Percentiles rank a stretch among this genome's conserved stretches.
Evolutionary conservation across 306 rosid species (phyloP).

Genomic region (Vachellia collinsii): DNA sequence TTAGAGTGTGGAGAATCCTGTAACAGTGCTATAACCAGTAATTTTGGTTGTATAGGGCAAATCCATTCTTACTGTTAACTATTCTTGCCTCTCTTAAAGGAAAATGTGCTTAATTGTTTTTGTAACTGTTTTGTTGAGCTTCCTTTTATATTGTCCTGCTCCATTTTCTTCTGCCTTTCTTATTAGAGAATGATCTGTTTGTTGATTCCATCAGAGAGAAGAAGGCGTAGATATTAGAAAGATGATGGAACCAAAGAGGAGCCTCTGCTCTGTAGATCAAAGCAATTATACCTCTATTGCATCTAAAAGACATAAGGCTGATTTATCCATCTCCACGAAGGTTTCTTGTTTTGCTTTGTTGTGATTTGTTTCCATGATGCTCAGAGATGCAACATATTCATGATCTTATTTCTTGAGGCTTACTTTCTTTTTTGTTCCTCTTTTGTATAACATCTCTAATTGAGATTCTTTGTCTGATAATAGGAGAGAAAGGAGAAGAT

Average conservation of each 20-base stretch:
- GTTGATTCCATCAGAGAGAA: slow-evolving; percentile 52
- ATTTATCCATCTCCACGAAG: slow-evolving; percentile 76
- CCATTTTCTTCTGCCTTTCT: slow-evolving; percentile 17
- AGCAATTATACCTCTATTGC: slow-evolving; percentile 65
- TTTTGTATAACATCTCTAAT: slow-evolving; percentile 27
- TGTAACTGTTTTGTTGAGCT: slow-evolving; percentile 3
- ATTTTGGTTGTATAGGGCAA: neutral
- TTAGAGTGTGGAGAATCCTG: neutral
- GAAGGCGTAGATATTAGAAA: slow-evolving; percentile 76
- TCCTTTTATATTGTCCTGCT: slow-evolving; percentile 9
- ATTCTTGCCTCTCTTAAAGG: slow-evolving; percentile 5
- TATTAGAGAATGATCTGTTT: slow-evolving; percentile 27
- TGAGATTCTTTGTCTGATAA: slow-evolving; percentile 21
- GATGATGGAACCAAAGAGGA: slow-evolving; percentile 85
- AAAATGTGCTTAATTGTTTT: neutral
- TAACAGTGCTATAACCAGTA: neutral
- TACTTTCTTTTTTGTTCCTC: neutral
- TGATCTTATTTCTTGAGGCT: slow-evolving; percentile 3
- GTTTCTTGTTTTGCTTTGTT: slow-evolving; percentile 47
- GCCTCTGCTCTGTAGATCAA: slow-evolving; percentile 82
- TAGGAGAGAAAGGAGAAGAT: slow-evolving; percentile 95
- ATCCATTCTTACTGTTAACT: neutral
- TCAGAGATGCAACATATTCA: slow-evolving; percentile 7
- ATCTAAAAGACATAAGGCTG: slow-evolving; percentile 87
- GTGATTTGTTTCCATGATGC: slow-evolving; percentile 16